Base-by-base conservation (phyloP, 257 asterid genomes). In the Ocimum tenuiflorum region DNA sequence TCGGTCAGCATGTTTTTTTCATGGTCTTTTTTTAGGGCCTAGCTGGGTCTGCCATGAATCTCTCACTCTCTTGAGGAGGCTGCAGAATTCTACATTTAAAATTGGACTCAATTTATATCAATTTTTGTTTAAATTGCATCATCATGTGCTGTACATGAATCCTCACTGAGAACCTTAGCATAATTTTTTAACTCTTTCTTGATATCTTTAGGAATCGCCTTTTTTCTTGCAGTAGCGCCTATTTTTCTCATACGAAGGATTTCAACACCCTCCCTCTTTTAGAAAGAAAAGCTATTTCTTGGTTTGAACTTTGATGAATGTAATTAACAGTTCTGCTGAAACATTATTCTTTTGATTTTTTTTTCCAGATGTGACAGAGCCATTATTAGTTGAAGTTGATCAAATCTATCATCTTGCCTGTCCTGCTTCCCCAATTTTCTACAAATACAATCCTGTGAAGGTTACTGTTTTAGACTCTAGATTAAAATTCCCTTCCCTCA, bases 391-490 rank as follows among this genome's bases (percentile, higher is more conserved):
- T 35, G 98, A 91, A 74, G 96, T 88, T 71, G 98, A 91, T 76
- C 88, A 75, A 55, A 91, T 91, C 61, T 91, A 88, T 81, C 98
- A 91, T 80, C 98, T 91, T 74, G 98, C 98, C 71, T 91, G 98
- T 43, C 98, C 98, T 54, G 98, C 98, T 46, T 91, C 96, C 69
- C 98, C 96, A 7, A 87, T 91, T 47, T 89, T 88, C 70, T 91
- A 91, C 83, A 91, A 91, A 69, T 83, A 91, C 81, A 91, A 91
- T 67, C 98, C 98, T 53, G 98, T 91, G 54, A 91, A 91, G 91
- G 96, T 82, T 57, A 7, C 83, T 63, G 15, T 17, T 57, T 57
- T 6, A 1, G 15, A n/a, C n/a, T n/a, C n/a, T n/a, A n/a, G n/a
- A n/a, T n/a, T n/a, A n/a, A n/a, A n/a, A n/a, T n/a, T n/a, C n/a